phyloP scores from a whole-genome alignment of 2,329 filamentous ascomycete genomes.

The Trichophaea hybrida region DNA sequence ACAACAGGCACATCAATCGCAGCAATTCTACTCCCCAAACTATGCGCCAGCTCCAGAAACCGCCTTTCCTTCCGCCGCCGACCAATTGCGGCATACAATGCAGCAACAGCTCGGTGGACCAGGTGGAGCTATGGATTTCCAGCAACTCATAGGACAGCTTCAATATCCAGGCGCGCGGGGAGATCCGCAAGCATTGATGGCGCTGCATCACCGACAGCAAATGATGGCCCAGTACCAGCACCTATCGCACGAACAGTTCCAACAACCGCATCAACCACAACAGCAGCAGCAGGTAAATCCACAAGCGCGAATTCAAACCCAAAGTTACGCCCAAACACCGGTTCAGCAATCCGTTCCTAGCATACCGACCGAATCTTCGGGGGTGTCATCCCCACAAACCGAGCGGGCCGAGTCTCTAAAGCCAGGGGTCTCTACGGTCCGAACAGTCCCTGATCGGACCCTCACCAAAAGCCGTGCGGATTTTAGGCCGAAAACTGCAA shows the following conservation, averaged over 20 bases:
- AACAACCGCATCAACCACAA: conserved; percentile 6
- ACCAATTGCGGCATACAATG: conserved; percentile 20
- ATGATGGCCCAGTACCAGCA: conserved; percentile 17
- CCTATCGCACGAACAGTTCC: conserved; percentile 7
- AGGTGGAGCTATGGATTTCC: conserved; percentile 13
- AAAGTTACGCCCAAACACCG: not conserved
- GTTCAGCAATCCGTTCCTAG: not conserved
- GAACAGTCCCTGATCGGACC: conserved; percentile 22
- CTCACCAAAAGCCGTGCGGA: conserved; percentile 33
- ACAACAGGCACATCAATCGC: conserved; percentile 13
- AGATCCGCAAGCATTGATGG: conserved; percentile 9
- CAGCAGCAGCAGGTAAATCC: conserved; percentile 11
- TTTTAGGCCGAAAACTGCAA: conserved; percentile 64
- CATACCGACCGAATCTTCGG: conserved; percentile 19
- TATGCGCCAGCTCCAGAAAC: not conserved
- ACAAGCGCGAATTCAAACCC: conserved; percentile 8
- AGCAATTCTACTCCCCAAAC: conserved; percentile 6
- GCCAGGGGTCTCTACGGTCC: conserved; percentile 12
- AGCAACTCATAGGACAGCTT: conserved; percentile 20
- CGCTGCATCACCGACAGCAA: conserved; percentile 14
- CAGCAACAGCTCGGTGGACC: conserved; percentile 13
- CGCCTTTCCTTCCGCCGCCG: conserved; percentile 2
- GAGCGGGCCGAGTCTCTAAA: conserved; percentile 13
- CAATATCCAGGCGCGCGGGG: conserved; percentile 15
- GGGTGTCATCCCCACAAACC: conserved; percentile 20